phyloP scores from a whole-genome alignment of 2,329 filamentous ascomycete species.

The Emericellopsis atlantica region DNA sequence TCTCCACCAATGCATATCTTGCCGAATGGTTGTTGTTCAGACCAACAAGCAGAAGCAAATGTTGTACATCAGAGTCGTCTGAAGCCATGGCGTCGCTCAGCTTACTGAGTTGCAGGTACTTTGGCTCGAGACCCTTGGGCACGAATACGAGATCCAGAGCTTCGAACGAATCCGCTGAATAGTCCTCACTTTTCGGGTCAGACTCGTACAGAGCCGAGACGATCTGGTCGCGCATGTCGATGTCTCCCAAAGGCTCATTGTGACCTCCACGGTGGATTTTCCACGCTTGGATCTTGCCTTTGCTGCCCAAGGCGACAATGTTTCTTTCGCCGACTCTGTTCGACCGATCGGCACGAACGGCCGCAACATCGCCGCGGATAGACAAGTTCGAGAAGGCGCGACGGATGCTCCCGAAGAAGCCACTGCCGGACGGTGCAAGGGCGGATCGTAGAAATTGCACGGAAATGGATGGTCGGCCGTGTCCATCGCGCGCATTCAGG shows the following conservation, averaged over 20 bases:
- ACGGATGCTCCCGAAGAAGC: slow-evolving; percentile 72
- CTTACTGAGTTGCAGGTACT: slow-evolving; percentile 35
- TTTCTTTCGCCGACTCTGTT: slow-evolving; percentile 72
- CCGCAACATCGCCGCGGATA: slow-evolving; percentile 65
- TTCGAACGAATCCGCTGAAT: slow-evolving; percentile 50
- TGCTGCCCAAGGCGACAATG: slow-evolving; percentile 65
- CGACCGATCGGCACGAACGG: slow-evolving; percentile 62
- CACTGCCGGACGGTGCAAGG: slow-evolving; percentile 40
- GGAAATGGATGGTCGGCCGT: slow-evolving; percentile 72
- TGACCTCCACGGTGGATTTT: slow-evolving; percentile 80
- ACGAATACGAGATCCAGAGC: slow-evolving; percentile 71
- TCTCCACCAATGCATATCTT: slow-evolving; percentile 65
- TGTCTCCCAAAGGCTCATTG: slow-evolving; percentile 59
- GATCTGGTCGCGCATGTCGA: slow-evolving; percentile 56
- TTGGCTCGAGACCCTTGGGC: slow-evolving; percentile 35
- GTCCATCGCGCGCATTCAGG: slow-evolving; percentile 71
- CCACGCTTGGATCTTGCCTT: slow-evolving; percentile 75
- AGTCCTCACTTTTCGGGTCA: slow-evolving; percentile 32
- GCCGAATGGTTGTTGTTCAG: slow-evolving; percentile 37
- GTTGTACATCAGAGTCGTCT: slow-evolving; percentile 39
- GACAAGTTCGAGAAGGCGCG: slow-evolving; percentile 59
- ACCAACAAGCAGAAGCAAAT: slow-evolving; percentile 49
- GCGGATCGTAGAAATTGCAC: slow-evolving; percentile 63
- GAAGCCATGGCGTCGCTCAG: slow-evolving; percentile 35
- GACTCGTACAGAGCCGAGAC: slow-evolving; percentile 45